These are phyloP conservation scores for Diplodia corticola DNA, from an alignment of 2,329 filamentous ascomycete species.

Conservation along the genomic window DNA sequence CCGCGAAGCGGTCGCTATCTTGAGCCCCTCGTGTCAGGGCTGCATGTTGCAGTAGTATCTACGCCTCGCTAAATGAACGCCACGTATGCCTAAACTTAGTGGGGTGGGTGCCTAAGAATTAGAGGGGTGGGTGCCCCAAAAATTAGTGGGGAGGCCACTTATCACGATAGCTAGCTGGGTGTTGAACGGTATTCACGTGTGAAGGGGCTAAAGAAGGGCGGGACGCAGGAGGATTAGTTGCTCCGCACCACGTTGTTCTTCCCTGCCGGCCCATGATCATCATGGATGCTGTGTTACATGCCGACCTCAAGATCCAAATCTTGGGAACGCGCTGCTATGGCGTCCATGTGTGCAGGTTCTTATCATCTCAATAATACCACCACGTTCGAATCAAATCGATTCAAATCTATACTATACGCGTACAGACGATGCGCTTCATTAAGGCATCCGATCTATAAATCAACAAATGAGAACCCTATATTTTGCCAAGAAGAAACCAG, in stretches of 20 bases:
- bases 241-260: background rate
- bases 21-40: no score
- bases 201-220: background rate
- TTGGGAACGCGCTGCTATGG: background rate
- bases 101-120: no score
- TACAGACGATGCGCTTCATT: background rate
- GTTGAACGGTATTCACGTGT: background rate
- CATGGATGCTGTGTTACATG: no score
- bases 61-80: no score
- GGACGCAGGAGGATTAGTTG: no score
- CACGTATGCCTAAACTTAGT: no score
- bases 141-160: no score
- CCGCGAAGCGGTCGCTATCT: no score
- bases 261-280: background rate
- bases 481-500: background rate
- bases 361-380: background rate
- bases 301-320: no score
- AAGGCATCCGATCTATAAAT: background rate
- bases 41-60: no score
- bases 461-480: background rate
- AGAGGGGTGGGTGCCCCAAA: no score
- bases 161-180: no score
- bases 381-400: background rate
- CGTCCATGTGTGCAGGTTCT: background rate
- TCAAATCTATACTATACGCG: background rate